Base-by-base conservation (phyloP, 2,329 filamentous ascomycete genomes). In the Xylaria sp. region DNA sequence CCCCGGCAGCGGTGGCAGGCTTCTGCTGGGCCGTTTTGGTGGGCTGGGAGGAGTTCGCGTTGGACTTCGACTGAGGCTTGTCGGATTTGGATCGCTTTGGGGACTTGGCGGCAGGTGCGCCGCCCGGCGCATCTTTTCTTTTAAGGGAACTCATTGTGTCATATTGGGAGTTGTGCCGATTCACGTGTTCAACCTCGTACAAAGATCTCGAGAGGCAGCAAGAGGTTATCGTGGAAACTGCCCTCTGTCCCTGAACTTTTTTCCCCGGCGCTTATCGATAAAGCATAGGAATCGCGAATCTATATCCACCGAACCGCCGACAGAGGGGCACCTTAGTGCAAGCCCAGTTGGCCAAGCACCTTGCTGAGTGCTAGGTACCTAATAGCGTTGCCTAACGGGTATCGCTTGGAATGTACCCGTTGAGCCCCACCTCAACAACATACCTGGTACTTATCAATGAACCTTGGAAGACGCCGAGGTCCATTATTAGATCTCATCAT, bases 81-180 rank as follows among this genome's bases (percentile, higher is more conserved):
- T 79, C 79, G 68, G 80, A 75, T 71, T 80, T 83, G 63, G 80
- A 80, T 72, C 82, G 81, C 77, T 87, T 88, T 54, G 85, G 82
- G 28, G 85, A 80, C 73, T 88, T 88, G 23, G 84, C 72, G 63
- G 84, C 79, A 64, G 84, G 81, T 76, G 84, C 79, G 74, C 81
- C 84, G 48, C 82, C 84, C 26, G 86, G 86, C 75, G 84, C 85
- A 78, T 86, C 85, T 80, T 89, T 89, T 75, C 87, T 82, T 76
- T 89, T 89, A 70, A 88, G 81, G 62, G 84, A 82, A 76, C 84
- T 85, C 87, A 89, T 89, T 65, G 58, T 83, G 72, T 77, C 75
- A 75, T 76, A 58, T 65, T 58, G 57, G 59, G 17, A 31, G 31
- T 53, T 60, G 62, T 57, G 60, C 59, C 38, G 46, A 40, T 57